phyloP scores from a whole-genome alignment of 148 eudicot genomes.

The Beta vulgaris region DNA sequence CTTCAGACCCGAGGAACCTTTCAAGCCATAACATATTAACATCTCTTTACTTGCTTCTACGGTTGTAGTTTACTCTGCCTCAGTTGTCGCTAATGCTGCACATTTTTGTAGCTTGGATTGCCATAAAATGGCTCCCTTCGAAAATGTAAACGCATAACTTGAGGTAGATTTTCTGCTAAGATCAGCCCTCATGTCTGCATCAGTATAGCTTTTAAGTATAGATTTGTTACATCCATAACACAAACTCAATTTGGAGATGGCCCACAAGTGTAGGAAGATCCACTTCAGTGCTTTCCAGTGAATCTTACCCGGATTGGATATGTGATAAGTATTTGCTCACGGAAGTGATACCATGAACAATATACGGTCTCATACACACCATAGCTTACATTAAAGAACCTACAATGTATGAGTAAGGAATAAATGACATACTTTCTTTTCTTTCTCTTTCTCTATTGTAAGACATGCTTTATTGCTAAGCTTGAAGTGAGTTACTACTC shows the following conservation, averaged over 20 bases:
- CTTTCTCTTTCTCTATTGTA: conserved; percentile 1
- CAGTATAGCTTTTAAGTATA: conserved; percentile 7
- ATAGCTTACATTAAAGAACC: conserved; percentile 19
- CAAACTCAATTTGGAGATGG: background rate
- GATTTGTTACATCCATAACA: conserved; percentile 1
- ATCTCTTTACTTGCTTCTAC: background rate
- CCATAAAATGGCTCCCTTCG: too few relatives aligned
- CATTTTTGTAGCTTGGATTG: conserved; percentile 15
- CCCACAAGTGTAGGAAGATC: conserved; percentile 19
- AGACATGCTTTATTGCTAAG: background rate
- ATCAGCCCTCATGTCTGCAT: conserved; percentile 16
- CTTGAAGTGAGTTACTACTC: conserved; percentile 8
- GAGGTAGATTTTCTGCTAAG: too few relatives aligned
- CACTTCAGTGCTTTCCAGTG: conserved; percentile 23
- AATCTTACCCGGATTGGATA: conserved; percentile 10
- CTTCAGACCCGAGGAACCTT: background rate
- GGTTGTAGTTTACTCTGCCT: background rate
- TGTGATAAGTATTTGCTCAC: conserved; percentile 7
- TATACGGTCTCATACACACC: conserved; percentile 18
- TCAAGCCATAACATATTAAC: conserved; percentile 11
- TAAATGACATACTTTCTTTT: conserved; percentile 4
- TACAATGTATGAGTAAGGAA: conserved; percentile 16
- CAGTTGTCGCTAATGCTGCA: conserved; percentile 19
- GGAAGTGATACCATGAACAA: conserved; percentile 12
- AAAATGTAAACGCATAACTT: too few relatives aligned